Evolutionary conservation across 139 green algal genomes (phyloP).

Genomic region (Micractinium sp.): DNA sequence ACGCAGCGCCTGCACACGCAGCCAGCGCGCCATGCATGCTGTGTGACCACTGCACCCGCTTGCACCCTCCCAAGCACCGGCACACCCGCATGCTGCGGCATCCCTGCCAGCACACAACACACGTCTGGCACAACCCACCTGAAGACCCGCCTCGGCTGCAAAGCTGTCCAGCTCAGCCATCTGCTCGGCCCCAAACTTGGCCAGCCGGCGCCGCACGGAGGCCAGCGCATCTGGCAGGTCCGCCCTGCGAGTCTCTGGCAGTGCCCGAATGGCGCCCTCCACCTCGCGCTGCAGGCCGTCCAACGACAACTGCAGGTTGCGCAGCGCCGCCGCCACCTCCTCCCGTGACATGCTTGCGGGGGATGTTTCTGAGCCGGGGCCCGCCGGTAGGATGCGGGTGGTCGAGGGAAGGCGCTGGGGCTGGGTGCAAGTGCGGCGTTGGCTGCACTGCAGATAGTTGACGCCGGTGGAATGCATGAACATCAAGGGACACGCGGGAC

Average conservation of each 20-base stretch:
- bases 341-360: constrained; percentile 21
- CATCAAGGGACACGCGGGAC: too few relatives aligned
- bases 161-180: constrained; percentile 11
- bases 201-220: neutral
- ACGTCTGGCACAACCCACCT: neutral
- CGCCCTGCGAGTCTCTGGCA: constrained; percentile 1
- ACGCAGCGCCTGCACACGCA: neutral
- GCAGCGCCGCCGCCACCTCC: constrained; percentile 21
- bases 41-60: neutral
- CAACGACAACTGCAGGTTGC: constrained; percentile 37
- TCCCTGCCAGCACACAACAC: neutral
- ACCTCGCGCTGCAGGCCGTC: constrained; percentile 27
- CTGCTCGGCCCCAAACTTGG: neutral
- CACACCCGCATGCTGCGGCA: neutral
- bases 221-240: constrained; percentile 25
- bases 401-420: too few relatives aligned
- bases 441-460: too few relatives aligned
- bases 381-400: too few relatives aligned
- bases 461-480: too few relatives aligned
- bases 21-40: neutral
- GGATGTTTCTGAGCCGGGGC: too few relatives aligned
- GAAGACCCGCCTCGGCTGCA: constrained; percentile 4
- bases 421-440: too few relatives aligned
- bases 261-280: neutral
- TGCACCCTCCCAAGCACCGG: too few relatives aligned